Evolutionary conservation across 2,329 filamentous ascomycete species (phyloP).

Genomic region (Penicillium italicum): DNA sequence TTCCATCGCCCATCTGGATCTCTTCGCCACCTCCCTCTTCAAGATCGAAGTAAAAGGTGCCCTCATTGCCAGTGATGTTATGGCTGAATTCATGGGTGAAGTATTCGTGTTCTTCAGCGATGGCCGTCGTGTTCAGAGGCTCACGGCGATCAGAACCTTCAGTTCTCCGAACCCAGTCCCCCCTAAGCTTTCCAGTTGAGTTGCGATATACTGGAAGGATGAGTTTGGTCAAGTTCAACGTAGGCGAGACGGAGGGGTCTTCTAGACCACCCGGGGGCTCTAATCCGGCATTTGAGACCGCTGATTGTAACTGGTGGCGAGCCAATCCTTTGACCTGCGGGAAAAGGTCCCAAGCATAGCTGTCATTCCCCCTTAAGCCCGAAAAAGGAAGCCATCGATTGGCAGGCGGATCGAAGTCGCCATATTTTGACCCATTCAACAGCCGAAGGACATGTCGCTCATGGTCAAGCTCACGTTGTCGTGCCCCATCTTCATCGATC

Average conservation of each 20-base stretch:
- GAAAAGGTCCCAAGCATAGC: slow-evolving; percentile 74
- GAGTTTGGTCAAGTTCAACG: slow-evolving; percentile 37
- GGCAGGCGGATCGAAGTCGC: slow-evolving; percentile 47
- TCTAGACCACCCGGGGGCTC: slow-evolving; percentile 29
- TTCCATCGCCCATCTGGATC: slow-evolving; percentile 43
- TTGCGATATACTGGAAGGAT: slow-evolving; percentile 68
- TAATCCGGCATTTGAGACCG: slow-evolving; percentile 33
- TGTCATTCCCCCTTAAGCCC: slow-evolving; percentile 70
- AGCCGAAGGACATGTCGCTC: slow-evolving; percentile 51
- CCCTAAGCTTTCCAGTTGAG: slow-evolving; percentile 70
- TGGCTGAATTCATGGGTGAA: slow-evolving; percentile 64
- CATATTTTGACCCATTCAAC: slow-evolving; percentile 51
- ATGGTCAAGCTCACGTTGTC: slow-evolving; percentile 49
- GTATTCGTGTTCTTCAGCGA: slow-evolving; percentile 65
- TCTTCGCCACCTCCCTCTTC: slow-evolving; percentile 50
- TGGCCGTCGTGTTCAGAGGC: slow-evolving; percentile 61
- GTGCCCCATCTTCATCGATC: slow-evolving; percentile 42
- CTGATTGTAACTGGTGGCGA: slow-evolving; percentile 50
- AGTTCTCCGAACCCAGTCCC: slow-evolving; percentile 66
- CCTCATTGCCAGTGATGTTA: slow-evolving; percentile 72
- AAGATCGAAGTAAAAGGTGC: slow-evolving; percentile 67
- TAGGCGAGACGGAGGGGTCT: slow-evolving; percentile 22
- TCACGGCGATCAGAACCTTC: slow-evolving; percentile 47
- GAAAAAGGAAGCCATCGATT: slow-evolving; percentile 65
- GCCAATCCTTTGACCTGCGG: slow-evolving; percentile 63